Base-by-base conservation (phyloP, 345 rosid genomes). In the Viola odorata region DNA sequence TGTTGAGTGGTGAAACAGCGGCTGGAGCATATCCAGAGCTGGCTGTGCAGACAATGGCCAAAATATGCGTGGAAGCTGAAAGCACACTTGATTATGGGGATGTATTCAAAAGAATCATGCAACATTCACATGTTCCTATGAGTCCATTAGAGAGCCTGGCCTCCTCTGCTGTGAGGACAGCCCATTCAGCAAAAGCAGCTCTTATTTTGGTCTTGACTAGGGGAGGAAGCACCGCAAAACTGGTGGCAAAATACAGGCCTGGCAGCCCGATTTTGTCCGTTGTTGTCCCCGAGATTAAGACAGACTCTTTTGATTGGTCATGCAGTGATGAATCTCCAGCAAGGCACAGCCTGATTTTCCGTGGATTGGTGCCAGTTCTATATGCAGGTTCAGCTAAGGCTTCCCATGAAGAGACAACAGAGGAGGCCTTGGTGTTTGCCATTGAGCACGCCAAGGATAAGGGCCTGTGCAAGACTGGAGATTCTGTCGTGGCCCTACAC, bases 1-100 rank as follows among this genome's bases (percentile, higher is more conserved):
- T 91, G 98, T 81, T 91, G 23, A 91, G 98, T 45, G 98, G 98
- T 14, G 98, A 91, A 66, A 92, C 98, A 0, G 98, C 98, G 50
- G 98, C 98, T 9, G 98, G 98, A 69, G 96, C 96, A 11, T 92
- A 89, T 72, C 98, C 98, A 1, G 98, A 85, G 44, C 82, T 87
- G 17, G 91, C 98, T 11, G 96, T 92, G 8, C 78, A 69, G 50
- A 92, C 98, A 37, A 92, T 92, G 98, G 96, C 96, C n/a, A 84
- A 72, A 70, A 92, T 92, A 53, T 92, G 98, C 7, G 62, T 80
- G 5, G 96, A 92, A 81, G 96, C 98, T 0, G 98, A 92, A 69
- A 92, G 96, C 83, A 89, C 96, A 0, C 85, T 92, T 0, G 82
- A 92, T 69, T 87, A 83, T 42, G 96, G 85, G 39, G 94, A 87